Percentiles rank a stretch among this genome's conserved stretches.
Conservation (phyloP, 768 basidiomycete genomes). For the Tylopilus sp. region DNA sequence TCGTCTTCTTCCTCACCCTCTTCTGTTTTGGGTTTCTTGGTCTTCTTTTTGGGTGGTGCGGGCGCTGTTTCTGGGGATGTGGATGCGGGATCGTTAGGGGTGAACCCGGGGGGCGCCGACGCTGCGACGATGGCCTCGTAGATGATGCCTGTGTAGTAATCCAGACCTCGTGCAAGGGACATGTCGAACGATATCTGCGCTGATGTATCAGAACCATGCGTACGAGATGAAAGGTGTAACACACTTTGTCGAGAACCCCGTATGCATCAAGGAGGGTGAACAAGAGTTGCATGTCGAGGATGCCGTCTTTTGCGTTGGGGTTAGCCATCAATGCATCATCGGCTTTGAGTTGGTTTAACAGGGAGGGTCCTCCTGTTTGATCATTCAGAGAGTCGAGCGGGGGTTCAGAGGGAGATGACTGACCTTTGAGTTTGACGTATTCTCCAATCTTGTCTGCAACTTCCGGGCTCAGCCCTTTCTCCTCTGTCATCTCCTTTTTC, state of each 20-base stretch:
- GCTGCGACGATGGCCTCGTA: slow-evolving; percentile 94
- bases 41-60: slow-evolving; percentile 25
- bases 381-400: too few relatives aligned
- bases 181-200: slow-evolving; percentile 90
- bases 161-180: slow-evolving; percentile 94
- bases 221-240: slow-evolving; percentile 4
- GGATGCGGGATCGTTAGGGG: slow-evolving; percentile 46
- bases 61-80: slow-evolving; percentile 26
- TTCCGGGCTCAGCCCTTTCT: slow-evolving; percentile 80
- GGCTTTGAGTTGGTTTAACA: slow-evolving; percentile 66
- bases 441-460: slow-evolving; percentile 94
- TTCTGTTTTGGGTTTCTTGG: slow-evolving; percentile 37
- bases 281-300: slow-evolving; percentile 82
- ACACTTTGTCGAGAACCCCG: slow-evolving; percentile 71
- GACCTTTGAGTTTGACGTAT: slow-evolving; percentile 94
- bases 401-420: slow-evolving; percentile 8
- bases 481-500: slow-evolving; percentile 93
- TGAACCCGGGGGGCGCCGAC: slow-evolving; percentile 86
- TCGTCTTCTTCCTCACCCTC: slow-evolving; percentile 68
- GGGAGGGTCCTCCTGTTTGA: slow-evolving; percentile 63
- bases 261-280: slow-evolving; percentile 83
- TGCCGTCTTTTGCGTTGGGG: slow-evolving; percentile 71
- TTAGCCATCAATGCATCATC: slow-evolving; percentile 69
- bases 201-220: not conserved
- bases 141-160: slow-evolving; percentile 98